Evolutionary conservation across 1,284 basidiomycete species (phyloP).

Genomic region (Thecaphora thlaspeos): DNA sequence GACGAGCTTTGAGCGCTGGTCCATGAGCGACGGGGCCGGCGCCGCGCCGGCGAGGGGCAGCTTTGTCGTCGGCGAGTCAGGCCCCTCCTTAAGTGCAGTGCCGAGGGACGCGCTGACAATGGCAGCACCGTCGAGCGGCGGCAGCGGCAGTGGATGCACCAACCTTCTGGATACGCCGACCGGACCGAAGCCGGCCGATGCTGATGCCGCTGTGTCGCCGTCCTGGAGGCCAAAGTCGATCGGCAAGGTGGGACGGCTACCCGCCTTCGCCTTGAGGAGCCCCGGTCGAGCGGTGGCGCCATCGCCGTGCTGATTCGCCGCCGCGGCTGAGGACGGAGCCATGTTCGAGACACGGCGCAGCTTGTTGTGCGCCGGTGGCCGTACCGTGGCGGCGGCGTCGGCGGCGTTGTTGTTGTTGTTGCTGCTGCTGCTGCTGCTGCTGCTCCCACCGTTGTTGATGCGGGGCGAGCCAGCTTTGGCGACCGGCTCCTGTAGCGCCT

Average conservation of each 20-base stretch:
- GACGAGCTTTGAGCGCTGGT: slow-evolving; percentile 48
- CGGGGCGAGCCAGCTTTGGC: slow-evolving; percentile 13
- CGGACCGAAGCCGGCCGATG: too few species aligned
- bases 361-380: slow-evolving; percentile 26
- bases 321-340: too few species aligned
- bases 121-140: too few species aligned
- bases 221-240: slow-evolving; percentile 12
- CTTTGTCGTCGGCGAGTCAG: background rate
- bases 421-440: too few species aligned
- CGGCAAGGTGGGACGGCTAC: slow-evolving; percentile 24
- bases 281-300: background rate
- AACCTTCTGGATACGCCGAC: too few species aligned
- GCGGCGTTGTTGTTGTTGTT: too few species aligned
- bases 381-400: slow-evolving; percentile 24
- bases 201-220: background rate
- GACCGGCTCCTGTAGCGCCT: slow-evolving; percentile 79
- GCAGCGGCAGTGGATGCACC: background rate
- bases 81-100: too few species aligned
- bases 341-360: slow-evolving; percentile 16
- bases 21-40: slow-evolving; percentile 34
- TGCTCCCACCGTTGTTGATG: slow-evolving; percentile 11
- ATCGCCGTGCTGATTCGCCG: too few species aligned
- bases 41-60: slow-evolving; percentile 35
- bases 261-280: slow-evolving; percentile 9
- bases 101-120: too few species aligned